Conservation (phyloP, 2,329 filamentous ascomycete species). For the Cladorrhinum sp. region DNA sequence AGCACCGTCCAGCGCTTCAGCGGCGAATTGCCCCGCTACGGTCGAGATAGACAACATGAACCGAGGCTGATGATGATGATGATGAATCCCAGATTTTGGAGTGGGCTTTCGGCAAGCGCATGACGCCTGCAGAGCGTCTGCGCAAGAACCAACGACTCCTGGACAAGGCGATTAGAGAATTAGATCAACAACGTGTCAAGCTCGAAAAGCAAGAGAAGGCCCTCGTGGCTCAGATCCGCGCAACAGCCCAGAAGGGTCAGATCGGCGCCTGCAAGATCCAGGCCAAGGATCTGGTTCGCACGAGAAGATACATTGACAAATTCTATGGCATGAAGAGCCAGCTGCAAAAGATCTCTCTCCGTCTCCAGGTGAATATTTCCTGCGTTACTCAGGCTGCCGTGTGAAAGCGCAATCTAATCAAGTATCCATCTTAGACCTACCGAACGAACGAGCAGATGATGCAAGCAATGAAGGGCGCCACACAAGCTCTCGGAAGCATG, state of each 20-base stretch:
- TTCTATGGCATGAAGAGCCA: constrained; percentile 99
- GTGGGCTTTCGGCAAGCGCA: constrained; percentile 99
- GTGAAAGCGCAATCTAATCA: background rate
- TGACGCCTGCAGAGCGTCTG: constrained; percentile 90
- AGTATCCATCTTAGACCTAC: constrained; percentile 64
- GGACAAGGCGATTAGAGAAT: constrained; percentile 94
- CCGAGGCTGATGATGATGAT: constrained; percentile 24
- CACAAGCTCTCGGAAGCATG: constrained; percentile 90
- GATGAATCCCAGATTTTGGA: constrained; percentile 78
- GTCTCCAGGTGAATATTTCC: constrained; percentile 71
- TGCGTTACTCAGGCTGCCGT: background rate
- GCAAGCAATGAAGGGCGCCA: constrained; percentile 99
- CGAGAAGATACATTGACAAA: constrained; percentile 90
- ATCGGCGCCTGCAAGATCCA: constrained; percentile 99
- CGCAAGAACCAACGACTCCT: constrained; percentile 94
- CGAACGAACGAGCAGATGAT: constrained; percentile 99
- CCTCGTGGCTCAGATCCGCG: constrained; percentile 91
- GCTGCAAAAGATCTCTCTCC: constrained; percentile 88
- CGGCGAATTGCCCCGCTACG: background rate
- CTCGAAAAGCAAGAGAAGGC: constrained; percentile 99
- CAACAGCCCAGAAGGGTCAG: constrained; percentile 95
- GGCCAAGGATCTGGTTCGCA: constrained; percentile 92
- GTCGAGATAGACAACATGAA: background rate
- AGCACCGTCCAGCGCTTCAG: constrained; percentile 15
- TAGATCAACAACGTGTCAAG: constrained; percentile 92